Base-by-base conservation (phyloP, 306 rosid species). In the Glycine latifolia region DNA sequence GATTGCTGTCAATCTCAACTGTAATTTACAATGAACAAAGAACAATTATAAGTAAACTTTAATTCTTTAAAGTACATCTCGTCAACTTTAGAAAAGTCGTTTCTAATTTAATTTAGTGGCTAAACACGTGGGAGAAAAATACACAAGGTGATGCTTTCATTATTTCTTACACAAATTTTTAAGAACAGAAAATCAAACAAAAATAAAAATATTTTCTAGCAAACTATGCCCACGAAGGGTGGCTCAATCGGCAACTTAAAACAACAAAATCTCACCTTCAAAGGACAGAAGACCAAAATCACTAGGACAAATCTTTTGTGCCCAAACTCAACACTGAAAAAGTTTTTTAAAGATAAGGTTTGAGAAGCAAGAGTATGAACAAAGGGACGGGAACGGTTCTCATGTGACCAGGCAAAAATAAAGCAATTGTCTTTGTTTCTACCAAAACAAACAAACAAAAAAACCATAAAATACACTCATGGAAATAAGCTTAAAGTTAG, bases 401-500 rank as follows among this genome's bases (percentile, higher is more conserved):
- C 47, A 7, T 54, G 20, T 14, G 31, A 46, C 39, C 74, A 47
- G 26, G 20, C 44, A 71, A 71, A 65, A 52, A 72, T 54, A 55
- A 74, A 74, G 12, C 62, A 75, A 67, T 26, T 47, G 66, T 46
- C 53, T 15, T 8, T 15, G 5, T 10, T 26, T 44, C 61, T 10
- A 54, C 12, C 44, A 33, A 16, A 41, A 26, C 31, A 26, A 26
- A 26, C 31, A 26, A 39, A 50, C 2, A 41, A 41, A 41, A 41
- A 1, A 50, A 53, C 41, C 78, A 56, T 3, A 55, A 69, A 37
- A 74, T 16, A 56, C 15, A 63, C 55, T 12, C 52, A 9, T 6
- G 14, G 37, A 26, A 26, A 67, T 43, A 75, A 26, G 55, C 43
- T 60, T 71, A 68, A 82, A 67, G 55, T 16, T 46, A 33, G 49